phyloP scores from a whole-genome alignment of 257 asterid genomes.

The Coffea canephora region DNA sequence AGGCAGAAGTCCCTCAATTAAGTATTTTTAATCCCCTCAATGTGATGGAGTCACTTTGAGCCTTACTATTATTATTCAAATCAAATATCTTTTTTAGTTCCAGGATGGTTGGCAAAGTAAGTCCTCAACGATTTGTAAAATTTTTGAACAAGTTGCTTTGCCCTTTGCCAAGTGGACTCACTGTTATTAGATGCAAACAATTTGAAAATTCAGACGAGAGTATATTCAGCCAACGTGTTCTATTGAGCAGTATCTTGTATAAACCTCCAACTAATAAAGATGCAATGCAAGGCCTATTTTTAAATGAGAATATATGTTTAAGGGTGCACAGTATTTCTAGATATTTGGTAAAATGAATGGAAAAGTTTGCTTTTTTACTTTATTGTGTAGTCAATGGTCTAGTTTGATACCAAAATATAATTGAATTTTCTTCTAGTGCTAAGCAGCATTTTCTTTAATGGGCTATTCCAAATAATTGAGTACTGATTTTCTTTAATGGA shows the following conservation, averaged over 20 bases:
- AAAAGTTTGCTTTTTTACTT: neutral
- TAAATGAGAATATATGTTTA: neutral
- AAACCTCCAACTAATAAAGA: constrained; percentile 1
- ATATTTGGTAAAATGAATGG: neutral
- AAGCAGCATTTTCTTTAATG: neutral
- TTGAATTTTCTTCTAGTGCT: neutral
- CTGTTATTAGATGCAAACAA: constrained; percentile 15
- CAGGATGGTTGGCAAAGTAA: constrained; percentile 7
- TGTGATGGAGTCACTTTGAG: neutral
- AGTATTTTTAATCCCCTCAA: too few relatives aligned
- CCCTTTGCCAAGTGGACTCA: constrained; percentile 2
- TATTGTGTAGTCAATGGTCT: neutral
- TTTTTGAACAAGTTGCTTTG: neutral
- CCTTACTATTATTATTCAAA: neutral
- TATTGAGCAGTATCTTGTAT: neutral
- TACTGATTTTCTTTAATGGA: neutral
- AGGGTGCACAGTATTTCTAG: neutral
- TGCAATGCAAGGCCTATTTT: neutral
- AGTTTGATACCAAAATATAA: neutral
- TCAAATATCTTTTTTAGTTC: neutral
- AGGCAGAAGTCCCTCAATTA: too few relatives aligned
- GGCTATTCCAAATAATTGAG: neutral
- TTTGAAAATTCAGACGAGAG: constrained; percentile 15
- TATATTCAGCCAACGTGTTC: constrained; percentile 7
- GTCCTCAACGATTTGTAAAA: neutral